Evolutionary conservation across 257 asterid genomes (phyloP), one percentile per base, ranked within the genome.

Genomic region (Solanum rostratum): DNA sequence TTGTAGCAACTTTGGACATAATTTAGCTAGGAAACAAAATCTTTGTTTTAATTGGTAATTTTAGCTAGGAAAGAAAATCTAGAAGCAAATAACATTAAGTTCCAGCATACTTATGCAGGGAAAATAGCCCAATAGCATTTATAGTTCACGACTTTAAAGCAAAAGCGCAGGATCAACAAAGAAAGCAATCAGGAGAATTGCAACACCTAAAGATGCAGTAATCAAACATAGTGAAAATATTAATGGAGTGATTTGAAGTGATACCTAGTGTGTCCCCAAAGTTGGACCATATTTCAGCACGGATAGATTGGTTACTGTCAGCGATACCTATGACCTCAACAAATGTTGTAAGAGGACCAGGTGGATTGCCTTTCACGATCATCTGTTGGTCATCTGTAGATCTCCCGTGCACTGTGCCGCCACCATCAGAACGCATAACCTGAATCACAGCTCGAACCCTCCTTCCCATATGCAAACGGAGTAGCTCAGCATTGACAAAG

Each of bases 301-400:
- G 87, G 87, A 96, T 93, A 18, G 98, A 95, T 57, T 92, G 93
- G 82, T 86, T 83, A 82, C 86, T 70, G 55, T 95, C 98, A 27
- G 99, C 99, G 22, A 96, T 89, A 70, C 99, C 99, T 84, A 94
- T 91, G 27, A 95, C 97, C 90, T 96, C 99, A 7, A 96, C 94
- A 84, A 90, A 96, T 37, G 97, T 89, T 11, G 97, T 80, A 78
- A 91, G 97, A 33, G 96, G 92, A 30, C 41, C 88, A 37, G 98
- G 87, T 1, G 98, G 96, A 7, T 84, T 85, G 22, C 98, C 98
- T 89, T 93, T 92, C 86, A 96, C 84, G n/a, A 90, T 41, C 80
- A 96, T 68, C 85, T 95, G 97, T 83, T 95, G 94, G 37, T 91
- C 97, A 52, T 96, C 98, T 27, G 98, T 93, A 22, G 99, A 96